Conservation (phyloP, 2,329 filamentous ascomycete species). For the Nemania sp. region DNA sequence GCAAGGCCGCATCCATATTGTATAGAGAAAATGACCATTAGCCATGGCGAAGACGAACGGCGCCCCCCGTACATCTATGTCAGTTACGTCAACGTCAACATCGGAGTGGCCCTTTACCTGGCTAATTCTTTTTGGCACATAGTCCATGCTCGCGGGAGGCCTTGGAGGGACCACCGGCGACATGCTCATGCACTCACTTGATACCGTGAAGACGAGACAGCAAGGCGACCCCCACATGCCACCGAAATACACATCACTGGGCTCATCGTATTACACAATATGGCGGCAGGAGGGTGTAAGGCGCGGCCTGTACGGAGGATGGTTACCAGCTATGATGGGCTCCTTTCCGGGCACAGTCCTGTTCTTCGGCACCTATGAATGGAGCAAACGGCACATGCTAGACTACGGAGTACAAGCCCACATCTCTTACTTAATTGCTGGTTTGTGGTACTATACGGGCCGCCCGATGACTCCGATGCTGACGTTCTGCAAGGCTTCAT, state of each 20-base stretch:
- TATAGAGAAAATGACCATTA: slow-evolving; percentile 44
- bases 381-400: slow-evolving; percentile 86
- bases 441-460: slow-evolving; percentile 49
- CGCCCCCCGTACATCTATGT: slow-evolving; percentile 69
- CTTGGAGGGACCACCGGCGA: slow-evolving; percentile 92
- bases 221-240: slow-evolving; percentile 94
- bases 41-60: slow-evolving; percentile 56
- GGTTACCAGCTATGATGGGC: slow-evolving; percentile 84
- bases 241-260: slow-evolving; percentile 88
- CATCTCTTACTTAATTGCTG: slow-evolving; percentile 82
- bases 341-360: slow-evolving; percentile 93
- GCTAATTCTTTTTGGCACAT: slow-evolving; percentile 27
- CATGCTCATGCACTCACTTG: slow-evolving; percentile 97
- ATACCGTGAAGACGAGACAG: slow-evolving; percentile 97
- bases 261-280: slow-evolving; percentile 90
- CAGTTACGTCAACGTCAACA: slow-evolving; percentile 40
- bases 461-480: slow-evolving; percentile 13
- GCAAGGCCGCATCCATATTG: slow-evolving; percentile 21
- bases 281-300: slow-evolving; percentile 87
- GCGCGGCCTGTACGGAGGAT: slow-evolving; percentile 90
- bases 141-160: slow-evolving; percentile 96
- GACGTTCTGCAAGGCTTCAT: slow-evolving; percentile 69
- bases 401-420: slow-evolving; percentile 82
- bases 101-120: neutral
- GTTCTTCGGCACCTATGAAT: slow-evolving; percentile 97